These are phyloP conservation scores for Triticum aestivum DNA, from an alignment of 176 grass and related monocot genomes.

Conservation along the genomic window IWGSC_CS_RefSeq_v2.1 NC_057799.1:652961524-652962023, in stretches of 20 bases:
- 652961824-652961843: constrained; percentile 9
- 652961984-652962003: constrained; percentile 41
- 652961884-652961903: constrained; percentile 15
- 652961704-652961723: constrained; percentile 10
- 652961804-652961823: not conserved
- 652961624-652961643: not conserved
- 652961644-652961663: not conserved
- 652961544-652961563: constrained; percentile 23
- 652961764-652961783: constrained; percentile 6
- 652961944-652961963: constrained; percentile 67
- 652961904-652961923: constrained; percentile 33
- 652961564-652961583: not conserved
- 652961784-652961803: constrained; percentile 21
- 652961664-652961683: not conserved
- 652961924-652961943: constrained; percentile 51
- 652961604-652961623: constrained; percentile 10
- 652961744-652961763: constrained; percentile 29
- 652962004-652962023: not conserved
- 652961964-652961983: constrained; percentile 52
- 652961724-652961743: constrained; percentile 28
- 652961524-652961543: not conserved
- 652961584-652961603: not conserved
- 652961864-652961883: constrained; percentile 18
- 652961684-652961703: constrained; percentile 9
- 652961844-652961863: constrained; percentile 11